A percentile compares a stretch with the other conserved stretches of the same genome.
phyloP scores from a whole-genome alignment of 164 flowering plant genomes.

The Euptelea pleiosperma region DNA sequence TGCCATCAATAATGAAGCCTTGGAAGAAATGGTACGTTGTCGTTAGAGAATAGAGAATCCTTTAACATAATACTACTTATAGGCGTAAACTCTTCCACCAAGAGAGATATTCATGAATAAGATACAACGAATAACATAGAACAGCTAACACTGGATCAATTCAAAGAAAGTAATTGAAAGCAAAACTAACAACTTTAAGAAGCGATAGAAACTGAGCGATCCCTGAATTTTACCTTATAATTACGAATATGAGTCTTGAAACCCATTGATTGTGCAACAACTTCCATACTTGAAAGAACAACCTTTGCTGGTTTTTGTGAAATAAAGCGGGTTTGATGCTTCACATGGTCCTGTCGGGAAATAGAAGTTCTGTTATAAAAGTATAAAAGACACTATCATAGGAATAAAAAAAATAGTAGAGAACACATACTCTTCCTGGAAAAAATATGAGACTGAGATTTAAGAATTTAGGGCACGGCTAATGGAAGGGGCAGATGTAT shows the following conservation, averaged over 20 bases:
- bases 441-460: too few species aligned
- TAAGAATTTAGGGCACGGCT: too few species aligned
- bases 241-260: constrained; percentile 96
- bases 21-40: background rate
- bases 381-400: too few species aligned
- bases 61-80: background rate
- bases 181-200: background rate
- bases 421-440: background rate
- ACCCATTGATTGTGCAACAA: constrained; percentile 98
- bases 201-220: background rate
- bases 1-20: background rate
- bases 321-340: constrained; percentile 81
- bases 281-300: constrained; percentile 93
- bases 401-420: background rate
- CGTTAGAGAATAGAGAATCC: too few species aligned
- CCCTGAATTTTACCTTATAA: constrained; percentile 55
- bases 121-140: background rate
- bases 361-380: background rate
- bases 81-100: background rate
- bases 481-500: too few species aligned
- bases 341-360: constrained; percentile 55
- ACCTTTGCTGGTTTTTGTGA: constrained; percentile 90
- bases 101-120: background rate
- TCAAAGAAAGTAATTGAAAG: background rate
- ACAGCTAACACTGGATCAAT: background rate